Evolutionary conservation across 306 rosid species (phyloP), one percentile per base, ranked within the genome.

Genomic region (Sicyos baderoa): DNA sequence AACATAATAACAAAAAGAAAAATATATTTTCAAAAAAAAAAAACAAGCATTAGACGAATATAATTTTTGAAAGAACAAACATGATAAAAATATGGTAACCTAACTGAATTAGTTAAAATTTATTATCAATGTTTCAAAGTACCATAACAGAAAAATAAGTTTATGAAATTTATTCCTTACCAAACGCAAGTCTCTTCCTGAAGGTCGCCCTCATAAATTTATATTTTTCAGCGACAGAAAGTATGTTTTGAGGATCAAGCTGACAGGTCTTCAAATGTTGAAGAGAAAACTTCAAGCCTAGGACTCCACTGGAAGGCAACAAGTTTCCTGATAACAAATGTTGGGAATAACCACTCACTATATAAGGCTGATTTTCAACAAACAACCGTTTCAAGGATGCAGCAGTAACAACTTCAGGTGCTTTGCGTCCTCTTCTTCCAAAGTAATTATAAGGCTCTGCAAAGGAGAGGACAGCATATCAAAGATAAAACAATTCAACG

Each of bases 321-420:
- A 40, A 62, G 21, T 78, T 80, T 47, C 86, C 79, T 62, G 80
- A 73, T 52, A 75, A 81, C 54, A 82, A 84, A 79, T 93, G 99
- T 44, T 88, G 97, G 79, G 91, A 84, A 76, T 88, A 86, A 76
- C 97, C 97, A 75, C 96, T 84, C 12, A 87, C 90, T 70, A 90
- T 76, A 77, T 88, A 86, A 78, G 99, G 88, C 74, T 90, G 96
- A 73, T 93, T 93, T 77, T 93, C 94, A 32, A 93, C 97, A 84
- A 90, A 93, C 78, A 88, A 84, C 19, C 99, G 97, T 80, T 93
- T 93, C 61, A 77, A 76, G 25, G 99, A 88, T 59, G 99, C 95
- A 73, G 99, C 99, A 70, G 99, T 91, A 75, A 93, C 88, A 51
- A 87, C 99, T 81, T 93, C 97, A 57, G 99, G 99, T 79, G 87